Percentiles rank a stretch among this genome's conserved stretches.
Conservation (phyloP, 2,329 filamentous ascomycete genomes). For the Aaosphaeria pasadenensis region DNA sequence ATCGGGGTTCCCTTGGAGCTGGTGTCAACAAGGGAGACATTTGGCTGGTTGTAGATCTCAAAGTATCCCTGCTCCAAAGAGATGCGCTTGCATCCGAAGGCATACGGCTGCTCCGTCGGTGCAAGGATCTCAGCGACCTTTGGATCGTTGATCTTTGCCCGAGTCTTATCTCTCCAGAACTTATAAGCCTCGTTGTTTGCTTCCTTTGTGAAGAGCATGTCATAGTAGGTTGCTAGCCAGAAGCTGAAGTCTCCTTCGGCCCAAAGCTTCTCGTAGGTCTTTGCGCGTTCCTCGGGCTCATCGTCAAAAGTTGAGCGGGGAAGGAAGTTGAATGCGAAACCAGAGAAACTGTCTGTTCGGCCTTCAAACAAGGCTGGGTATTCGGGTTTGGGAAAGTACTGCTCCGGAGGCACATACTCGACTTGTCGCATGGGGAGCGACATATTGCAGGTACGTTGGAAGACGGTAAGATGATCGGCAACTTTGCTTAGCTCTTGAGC, state of each 20-base stretch:
- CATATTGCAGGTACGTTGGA: constrained; percentile 57
- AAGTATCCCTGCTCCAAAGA: constrained; percentile 31
- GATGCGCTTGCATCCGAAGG: constrained; percentile 21
- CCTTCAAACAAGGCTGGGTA: constrained; percentile 16
- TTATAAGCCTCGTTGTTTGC: constrained; percentile 39
- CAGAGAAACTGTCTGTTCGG: constrained; percentile 10
- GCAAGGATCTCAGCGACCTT: constrained; percentile 40
- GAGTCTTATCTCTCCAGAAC: constrained; percentile 43
- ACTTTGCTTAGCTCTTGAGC: constrained; percentile 55
- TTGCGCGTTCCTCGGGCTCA: constrained; percentile 14
- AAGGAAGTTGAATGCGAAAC: constrained; percentile 19
- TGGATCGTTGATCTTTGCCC: constrained; percentile 33
- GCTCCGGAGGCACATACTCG: constrained; percentile 32
- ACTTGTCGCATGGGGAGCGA: constrained; percentile 20
- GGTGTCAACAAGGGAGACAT: constrained; percentile 49
- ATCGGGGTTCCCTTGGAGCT: constrained; percentile 38
- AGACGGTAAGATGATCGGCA: constrained; percentile 52
- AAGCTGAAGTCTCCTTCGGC: constrained; percentile 40
- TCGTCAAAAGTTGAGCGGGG: constrained; percentile 17
- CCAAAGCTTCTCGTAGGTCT: constrained; percentile 22
- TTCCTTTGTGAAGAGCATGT: constrained; percentile 30
- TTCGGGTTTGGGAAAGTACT: constrained; percentile 37
- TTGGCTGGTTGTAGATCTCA: constrained; percentile 39
- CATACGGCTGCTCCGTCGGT: constrained; percentile 29
- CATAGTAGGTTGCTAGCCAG: constrained; percentile 28